Evolutionary conservation across 2,329 filamentous ascomycete genomes (phyloP), one percentile per base, ranked within the genome.

Genomic region (Aureobasidium vineae): DNA sequence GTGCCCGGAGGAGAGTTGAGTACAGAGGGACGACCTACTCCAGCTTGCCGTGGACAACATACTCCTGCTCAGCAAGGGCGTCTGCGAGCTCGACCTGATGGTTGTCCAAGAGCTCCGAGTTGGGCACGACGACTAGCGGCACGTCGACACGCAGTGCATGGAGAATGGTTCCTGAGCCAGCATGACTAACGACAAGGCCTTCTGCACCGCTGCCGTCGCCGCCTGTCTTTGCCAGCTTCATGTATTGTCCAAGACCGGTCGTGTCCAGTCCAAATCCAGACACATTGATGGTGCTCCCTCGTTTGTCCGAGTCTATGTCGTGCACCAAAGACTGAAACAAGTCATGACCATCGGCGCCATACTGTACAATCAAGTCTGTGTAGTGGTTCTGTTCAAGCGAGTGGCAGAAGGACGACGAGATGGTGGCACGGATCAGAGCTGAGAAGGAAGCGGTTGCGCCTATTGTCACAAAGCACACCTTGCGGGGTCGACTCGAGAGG

Each of bases 361-460:
- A 94, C 75, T 99, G 95, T 15, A 98, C 77, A 5, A 86, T 81
- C 5, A 98, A 81, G 68, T 89, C 80, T 0, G 88, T 91, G 77
- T 90, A 97, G 52, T 83, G 83, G 13, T 84, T 76, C 2, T 79
- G 73, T 13, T 76, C 73, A 15, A 98, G 83, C 5, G 83, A 81
- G 6, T 80, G 71, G 68, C 96, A 81, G 73, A 95, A 93, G 0
- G 76, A 71, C 0, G 83, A 78, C 21, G 83, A 79, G 6, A 96
- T 79, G 13, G 89, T 85, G 38, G 88, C 85, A 50, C 83, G 78
- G 66, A 97, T 84, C 2, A 99, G 85, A 7, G 82, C 77, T 63
- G 84, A 82, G 78, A 99, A 99, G 23, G 89, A 86, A 19, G 93
- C 92, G 0, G 94, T 99, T 6, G 95, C 94, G 66, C 95, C 95